These are phyloP conservation scores for Solanum phureja DNA, from an alignment of 257 asterid genomes.

Conservation along the genomic window DNA sequence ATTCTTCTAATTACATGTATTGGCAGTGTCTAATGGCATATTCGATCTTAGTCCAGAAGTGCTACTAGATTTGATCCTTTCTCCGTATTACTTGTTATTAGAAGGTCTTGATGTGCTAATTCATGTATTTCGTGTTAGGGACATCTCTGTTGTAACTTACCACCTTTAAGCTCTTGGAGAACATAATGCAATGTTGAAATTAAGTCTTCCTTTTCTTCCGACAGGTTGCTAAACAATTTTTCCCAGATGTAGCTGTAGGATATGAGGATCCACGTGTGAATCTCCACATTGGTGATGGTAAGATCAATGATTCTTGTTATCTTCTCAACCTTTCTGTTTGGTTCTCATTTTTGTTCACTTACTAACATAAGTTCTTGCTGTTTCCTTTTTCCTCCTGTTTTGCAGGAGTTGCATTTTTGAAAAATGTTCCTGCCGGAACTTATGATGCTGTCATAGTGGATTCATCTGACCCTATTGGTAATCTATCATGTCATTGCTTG, in stretches of 20 bases:
- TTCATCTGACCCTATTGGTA: constrained; percentile 97
- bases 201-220: not conserved
- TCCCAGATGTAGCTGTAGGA: constrained; percentile 93
- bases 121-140: not conserved
- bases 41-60: not conserved
- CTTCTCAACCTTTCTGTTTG: not conserved
- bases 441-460: constrained; percentile 93
- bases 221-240: constrained; percentile 83
- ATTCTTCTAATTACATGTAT: not conserved
- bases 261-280: constrained; percentile 87
- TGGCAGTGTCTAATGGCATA: not conserved
- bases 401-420: constrained; percentile 90
- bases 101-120: not conserved
- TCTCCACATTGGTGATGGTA: constrained; percentile 93
- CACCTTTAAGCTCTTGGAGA: not conserved
- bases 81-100: not conserved
- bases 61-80: not conserved
- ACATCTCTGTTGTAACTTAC: not conserved
- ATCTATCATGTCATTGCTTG: not conserved
- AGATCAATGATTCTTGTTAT: not conserved
- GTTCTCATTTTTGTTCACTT: not conserved
- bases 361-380: not conserved
- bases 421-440: constrained; percentile 85
- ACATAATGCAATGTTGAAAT: not conserved
- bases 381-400: not conserved